A percentile compares a stretch with the other conserved stretches of the same genome.
phyloP scores from a whole-genome alignment of 2,329 filamentous ascomycete genomes.

The Colletotrichum sidae region DNA sequence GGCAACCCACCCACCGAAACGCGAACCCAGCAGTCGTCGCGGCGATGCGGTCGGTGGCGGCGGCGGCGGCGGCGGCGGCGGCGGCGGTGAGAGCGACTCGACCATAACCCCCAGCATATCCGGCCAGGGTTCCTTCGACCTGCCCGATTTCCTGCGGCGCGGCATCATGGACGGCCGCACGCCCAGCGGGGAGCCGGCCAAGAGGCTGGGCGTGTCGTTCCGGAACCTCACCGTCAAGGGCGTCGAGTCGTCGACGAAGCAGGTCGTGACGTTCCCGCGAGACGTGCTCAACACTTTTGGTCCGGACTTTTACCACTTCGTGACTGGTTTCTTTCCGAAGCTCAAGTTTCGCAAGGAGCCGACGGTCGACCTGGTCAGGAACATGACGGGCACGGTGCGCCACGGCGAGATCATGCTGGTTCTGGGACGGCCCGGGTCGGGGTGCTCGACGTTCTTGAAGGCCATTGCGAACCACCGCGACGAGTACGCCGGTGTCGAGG shows the following conservation, averaged over 20 bases:
- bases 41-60: conserved; percentile 4
- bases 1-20: conserved; percentile 4
- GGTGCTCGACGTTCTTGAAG: conserved; percentile 83
- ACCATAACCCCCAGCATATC: conserved; percentile 23
- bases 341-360: conserved; percentile 41
- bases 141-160: conserved; percentile 77
- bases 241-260: conserved; percentile 72
- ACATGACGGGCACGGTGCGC: conserved; percentile 50
- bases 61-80: conserved; percentile 8
- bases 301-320: conserved; percentile 77
- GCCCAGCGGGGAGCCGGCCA: conserved; percentile 72
- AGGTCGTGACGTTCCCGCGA: conserved; percentile 78
- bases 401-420: conserved; percentile 53
- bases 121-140: conserved; percentile 61
- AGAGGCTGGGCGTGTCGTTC: conserved; percentile 83
- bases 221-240: conserved; percentile 82
- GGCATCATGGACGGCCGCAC: conserved; percentile 81
- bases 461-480: conserved; percentile 77
- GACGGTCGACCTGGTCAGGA: conserved; percentile 44
- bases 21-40: conserved; percentile 9
- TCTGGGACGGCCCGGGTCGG: conserved; percentile 78
- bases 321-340: conserved; percentile 56
- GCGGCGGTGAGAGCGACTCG: conserved; percentile 31
- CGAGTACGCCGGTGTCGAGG: conserved; percentile 73
- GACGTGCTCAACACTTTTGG: conserved; percentile 84